Evolutionary conservation across 768 basidiomycete genomes (phyloP).

Genomic region (Mycena latifolia): DNA sequence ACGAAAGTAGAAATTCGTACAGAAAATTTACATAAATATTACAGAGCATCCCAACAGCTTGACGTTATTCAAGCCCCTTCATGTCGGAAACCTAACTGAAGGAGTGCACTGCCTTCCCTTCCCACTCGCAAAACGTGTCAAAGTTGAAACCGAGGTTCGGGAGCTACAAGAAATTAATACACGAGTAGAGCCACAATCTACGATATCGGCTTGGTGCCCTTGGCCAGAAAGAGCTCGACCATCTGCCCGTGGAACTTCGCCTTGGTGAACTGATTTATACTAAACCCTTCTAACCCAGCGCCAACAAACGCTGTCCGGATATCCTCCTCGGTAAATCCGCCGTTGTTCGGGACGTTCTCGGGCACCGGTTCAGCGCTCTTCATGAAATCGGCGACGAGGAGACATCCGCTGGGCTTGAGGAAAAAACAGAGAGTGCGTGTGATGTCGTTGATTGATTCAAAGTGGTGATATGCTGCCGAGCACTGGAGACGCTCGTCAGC

Average conservation of each 20-base stretch:
- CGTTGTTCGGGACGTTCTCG: conserved; percentile 62
- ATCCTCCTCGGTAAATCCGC: conserved; percentile 64
- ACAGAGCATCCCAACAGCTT: too few species aligned
- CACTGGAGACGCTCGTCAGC: conserved; percentile 57
- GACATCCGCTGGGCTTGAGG: conserved; percentile 70
- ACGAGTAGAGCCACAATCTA: neutral
- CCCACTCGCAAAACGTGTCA: too few species aligned
- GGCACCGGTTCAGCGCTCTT: conserved; percentile 45
- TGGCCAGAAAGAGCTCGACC: conserved; percentile 68
- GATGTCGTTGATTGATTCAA: conserved; percentile 59
- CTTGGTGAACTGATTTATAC: conserved; percentile 49
- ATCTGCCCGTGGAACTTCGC: conserved; percentile 48
- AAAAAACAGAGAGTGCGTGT: conserved; percentile 67
- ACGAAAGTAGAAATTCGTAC: too few species aligned
- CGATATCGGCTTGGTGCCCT: conserved; percentile 54
- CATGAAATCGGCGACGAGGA: conserved; percentile 68
- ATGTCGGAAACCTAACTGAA: too few species aligned
- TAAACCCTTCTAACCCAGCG: conserved; percentile 63
- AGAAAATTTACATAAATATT: too few species aligned
- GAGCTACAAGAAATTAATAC: too few species aligned
- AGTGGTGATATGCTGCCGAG: conserved; percentile 72
- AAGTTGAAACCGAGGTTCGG: too few species aligned
- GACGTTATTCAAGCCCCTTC: too few species aligned
- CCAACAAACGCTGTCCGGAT: conserved; percentile 64
- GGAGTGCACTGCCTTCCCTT: too few species aligned